Percentiles rank a stretch among this genome's conserved stretches.
These are phyloP conservation scores for Xanthoceras sorbifolium DNA, from an alignment of 345 rosid species.

Conservation along the genomic window DNA sequence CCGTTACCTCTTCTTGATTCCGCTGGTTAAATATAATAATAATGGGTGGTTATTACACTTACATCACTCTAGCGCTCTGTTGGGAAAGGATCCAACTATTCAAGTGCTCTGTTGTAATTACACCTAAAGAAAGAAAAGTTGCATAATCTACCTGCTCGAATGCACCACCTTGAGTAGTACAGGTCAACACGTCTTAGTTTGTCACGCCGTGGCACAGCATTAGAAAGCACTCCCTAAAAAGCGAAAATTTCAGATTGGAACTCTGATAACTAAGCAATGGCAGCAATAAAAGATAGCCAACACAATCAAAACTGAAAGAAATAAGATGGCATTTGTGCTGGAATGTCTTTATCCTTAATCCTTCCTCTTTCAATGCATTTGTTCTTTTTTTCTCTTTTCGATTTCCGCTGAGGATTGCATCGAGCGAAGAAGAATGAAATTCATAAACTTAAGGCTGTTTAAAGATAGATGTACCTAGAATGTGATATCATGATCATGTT, in stretches of 20 bases:
- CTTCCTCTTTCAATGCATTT: neutral
- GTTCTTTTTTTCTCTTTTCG: too few species aligned
- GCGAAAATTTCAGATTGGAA: constrained; percentile 4
- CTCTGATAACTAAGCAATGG: constrained; percentile 7
- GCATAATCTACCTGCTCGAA: constrained; percentile 58
- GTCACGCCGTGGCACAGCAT: constrained; percentile 51
- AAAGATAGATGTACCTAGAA: too few species aligned
- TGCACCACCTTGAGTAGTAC: constrained; percentile 85
- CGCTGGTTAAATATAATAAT: constrained; percentile 41
- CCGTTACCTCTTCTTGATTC: constrained; percentile 63
- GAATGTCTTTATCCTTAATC: neutral
- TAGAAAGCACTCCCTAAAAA: constrained; percentile 60
- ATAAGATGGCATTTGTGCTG: neutral
- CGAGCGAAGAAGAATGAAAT: too few species aligned
- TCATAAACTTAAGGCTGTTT: too few species aligned
- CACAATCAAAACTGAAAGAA: neutral
- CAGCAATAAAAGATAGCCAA: constrained; percentile 2
- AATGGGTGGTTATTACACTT: neutral
- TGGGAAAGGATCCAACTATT: neutral
- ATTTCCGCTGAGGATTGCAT: too few species aligned
- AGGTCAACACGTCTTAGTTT: constrained; percentile 69
- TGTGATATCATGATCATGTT: too few species aligned
- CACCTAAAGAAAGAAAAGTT: neutral
- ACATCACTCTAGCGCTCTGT: neutral
- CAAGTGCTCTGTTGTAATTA: neutral